Conservation (phyloP, 2,329 filamentous ascomycete genomes). For the Parastagonospora nodorum region DNA sequence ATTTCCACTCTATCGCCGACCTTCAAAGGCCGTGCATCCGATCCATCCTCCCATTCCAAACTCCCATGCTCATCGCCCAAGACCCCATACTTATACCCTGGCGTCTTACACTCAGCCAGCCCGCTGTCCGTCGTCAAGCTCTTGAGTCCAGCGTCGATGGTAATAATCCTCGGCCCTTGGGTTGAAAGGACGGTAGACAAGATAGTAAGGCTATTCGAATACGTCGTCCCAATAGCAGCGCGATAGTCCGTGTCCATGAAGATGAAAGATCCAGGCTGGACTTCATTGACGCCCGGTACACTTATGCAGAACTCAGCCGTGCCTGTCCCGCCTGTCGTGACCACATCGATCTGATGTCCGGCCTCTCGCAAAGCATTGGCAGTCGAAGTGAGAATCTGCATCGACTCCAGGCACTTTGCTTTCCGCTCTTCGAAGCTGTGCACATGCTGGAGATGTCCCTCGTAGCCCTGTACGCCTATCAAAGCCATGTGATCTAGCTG, state of each 20-base stretch:
- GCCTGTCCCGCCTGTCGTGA: conserved; percentile 59
- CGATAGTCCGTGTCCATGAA: conserved; percentile 65
- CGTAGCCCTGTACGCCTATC: conserved; percentile 59
- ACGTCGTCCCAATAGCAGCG: conserved; percentile 57
- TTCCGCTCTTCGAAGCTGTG: conserved; percentile 52
- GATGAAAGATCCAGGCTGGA: conserved; percentile 61
- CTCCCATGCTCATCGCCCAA: conserved; percentile 58
- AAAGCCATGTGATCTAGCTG: conserved; percentile 48
- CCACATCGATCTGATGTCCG: conserved; percentile 54
- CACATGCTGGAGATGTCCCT: conserved; percentile 60
- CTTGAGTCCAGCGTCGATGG: conserved; percentile 59
- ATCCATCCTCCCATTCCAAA: conserved; percentile 52
- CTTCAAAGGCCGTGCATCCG: conserved; percentile 35
- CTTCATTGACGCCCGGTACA: conserved; percentile 58
- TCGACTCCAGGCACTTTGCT: conserved; percentile 52
- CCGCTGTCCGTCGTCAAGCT: conserved; percentile 59
- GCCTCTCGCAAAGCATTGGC: conserved; percentile 49
- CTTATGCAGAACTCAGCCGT: conserved; percentile 60
- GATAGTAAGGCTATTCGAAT: conserved; percentile 56
- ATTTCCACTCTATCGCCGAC: conserved; percentile 58
- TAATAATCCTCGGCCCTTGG: conserved; percentile 52
- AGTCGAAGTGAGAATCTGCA: conserved; percentile 52
- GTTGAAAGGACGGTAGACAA: conserved; percentile 56
- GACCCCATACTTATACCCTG: conserved; percentile 51
- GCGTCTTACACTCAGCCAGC: conserved; percentile 53